Percentiles rank a stretch among this genome's conserved stretches.
Conservation (phyloP, 805 yeast genomes). For the Candida sphagnicola region DNA sequence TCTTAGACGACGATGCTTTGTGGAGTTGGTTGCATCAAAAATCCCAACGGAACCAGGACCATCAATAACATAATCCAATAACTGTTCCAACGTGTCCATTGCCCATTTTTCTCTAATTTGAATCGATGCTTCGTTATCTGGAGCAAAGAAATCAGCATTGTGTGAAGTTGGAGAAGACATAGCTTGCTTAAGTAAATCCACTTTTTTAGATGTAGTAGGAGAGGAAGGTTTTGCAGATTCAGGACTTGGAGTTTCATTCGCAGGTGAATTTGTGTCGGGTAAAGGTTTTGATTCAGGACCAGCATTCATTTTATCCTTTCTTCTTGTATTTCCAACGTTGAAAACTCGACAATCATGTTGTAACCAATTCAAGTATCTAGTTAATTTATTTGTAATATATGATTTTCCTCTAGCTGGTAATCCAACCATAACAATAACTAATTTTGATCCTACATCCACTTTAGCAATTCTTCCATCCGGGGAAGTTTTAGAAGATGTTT, state of each 20-base stretch:
- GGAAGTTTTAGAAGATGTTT: slow-evolving; percentile 72
- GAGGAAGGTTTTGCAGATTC: slow-evolving; percentile 6
- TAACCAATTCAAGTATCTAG: slow-evolving; percentile 88
- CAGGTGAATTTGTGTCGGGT: slow-evolving; percentile 39
- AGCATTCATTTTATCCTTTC: slow-evolving; percentile 58
- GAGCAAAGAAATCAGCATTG: slow-evolving; percentile 81
- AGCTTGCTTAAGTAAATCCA: slow-evolving; percentile 3
- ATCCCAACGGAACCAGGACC: slow-evolving; percentile 92
- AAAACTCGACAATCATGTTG: slow-evolving; percentile 88
- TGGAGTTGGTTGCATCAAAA: slow-evolving; percentile 80
- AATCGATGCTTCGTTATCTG: slow-evolving; percentile 63
- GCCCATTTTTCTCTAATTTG: slow-evolving; percentile 91
- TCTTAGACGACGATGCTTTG: slow-evolving; percentile 57
- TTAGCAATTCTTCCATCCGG: slow-evolving; percentile 69
- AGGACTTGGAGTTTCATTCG: slow-evolving; percentile 17
- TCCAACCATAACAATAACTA: slow-evolving; percentile 95
- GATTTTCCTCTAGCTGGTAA: slow-evolving; percentile 91
- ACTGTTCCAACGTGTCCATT: slow-evolving; percentile 81
- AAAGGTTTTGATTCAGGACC: slow-evolving; percentile 71
- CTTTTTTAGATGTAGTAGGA: background rate
- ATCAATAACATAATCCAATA: slow-evolving; percentile 72
- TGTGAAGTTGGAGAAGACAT: slow-evolving; percentile 35
- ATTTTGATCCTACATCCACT: slow-evolving; percentile 72
- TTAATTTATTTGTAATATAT: slow-evolving; percentile 85
- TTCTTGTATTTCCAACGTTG: slow-evolving; percentile 92